Evolutionary conservation across 2,329 filamentous ascomycete species (phyloP), one percentile per base, ranked within the genome.

Genomic region (Aspergillus sp.): DNA sequence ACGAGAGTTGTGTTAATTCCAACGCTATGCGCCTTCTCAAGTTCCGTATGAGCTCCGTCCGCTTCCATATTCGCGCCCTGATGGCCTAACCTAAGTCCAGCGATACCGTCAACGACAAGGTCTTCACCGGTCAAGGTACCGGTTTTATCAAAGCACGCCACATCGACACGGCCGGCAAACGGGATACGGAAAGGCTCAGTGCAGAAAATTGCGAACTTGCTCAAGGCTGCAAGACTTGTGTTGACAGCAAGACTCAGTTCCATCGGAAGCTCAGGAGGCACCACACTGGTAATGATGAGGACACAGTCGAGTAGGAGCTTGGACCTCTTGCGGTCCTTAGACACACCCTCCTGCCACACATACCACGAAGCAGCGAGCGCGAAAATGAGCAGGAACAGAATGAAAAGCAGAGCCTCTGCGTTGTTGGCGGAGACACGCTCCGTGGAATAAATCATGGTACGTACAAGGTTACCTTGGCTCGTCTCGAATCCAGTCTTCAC

Each of bases 371-470:
- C 93, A 47, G 93, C 94, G 65, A 98, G 81, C 59, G 94, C 94
- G 71, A 98, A 98, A 59, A 97, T 80, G 46, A 95, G 80, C 29
- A 98, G 79, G 77, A 98, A 98, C 49, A 98, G 78, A 56, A 98
- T 98, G 74, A 98, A 98, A 51, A 94, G 78, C n/a, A 98, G 73
- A 1, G 93, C 93, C 70, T 98, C 93, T 40, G 84, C 83, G 62
- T 98, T 97, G 73, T 96, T 96, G 58, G 93, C 93, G n/a, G 91
- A 97, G 27, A 98, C 91, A 55, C 91, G 88, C 69, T 98, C 93
- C 1, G 93, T 98, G 1, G 94, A 96, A 74, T 95, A 98, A 62
- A 98, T 98, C 93, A 98, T 98, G 57, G 93, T 98, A 52, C 93
- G 86, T 50, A 98, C 93, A 50, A 98, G 80, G 68, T 89, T 96